phyloP scores from a whole-genome alignment of 768 basidiomycete species.

The Psilocybe subaeruginosa region DNA sequence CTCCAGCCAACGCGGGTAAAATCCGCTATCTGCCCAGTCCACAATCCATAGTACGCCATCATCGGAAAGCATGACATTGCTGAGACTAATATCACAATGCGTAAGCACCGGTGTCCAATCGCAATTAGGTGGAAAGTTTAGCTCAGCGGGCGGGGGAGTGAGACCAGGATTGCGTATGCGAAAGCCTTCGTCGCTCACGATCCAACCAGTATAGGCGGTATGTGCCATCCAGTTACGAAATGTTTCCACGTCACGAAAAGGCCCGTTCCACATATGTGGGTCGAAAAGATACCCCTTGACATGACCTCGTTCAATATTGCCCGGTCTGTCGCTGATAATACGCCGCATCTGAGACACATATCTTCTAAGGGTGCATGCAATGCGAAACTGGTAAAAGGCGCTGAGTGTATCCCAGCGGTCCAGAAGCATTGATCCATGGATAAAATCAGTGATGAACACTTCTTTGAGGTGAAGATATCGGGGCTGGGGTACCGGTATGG shows the following conservation, averaged over 20 bases:
- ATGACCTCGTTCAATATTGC: background rate
- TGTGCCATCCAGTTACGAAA: background rate
- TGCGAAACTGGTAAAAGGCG: slow-evolving; percentile 21
- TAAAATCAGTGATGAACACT: slow-evolving; percentile 27
- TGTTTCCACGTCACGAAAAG: background rate
- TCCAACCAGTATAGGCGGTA: background rate
- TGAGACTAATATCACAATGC: slow-evolving; percentile 29
- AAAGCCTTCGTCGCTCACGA: background rate
- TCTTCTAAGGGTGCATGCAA: slow-evolving; percentile 29
- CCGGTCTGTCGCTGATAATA: slow-evolving; percentile 1
- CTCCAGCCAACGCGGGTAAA: slow-evolving; percentile 32
- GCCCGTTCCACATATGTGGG: background rate
- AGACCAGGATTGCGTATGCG: background rate
- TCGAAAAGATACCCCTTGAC: background rate
- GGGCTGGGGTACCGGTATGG: slow-evolving; percentile 1
- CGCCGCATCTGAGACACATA: slow-evolving; percentile 29
- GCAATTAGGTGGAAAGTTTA: background rate
- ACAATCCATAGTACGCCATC: slow-evolving; percentile 32
- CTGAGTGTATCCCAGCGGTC: slow-evolving; percentile 27
- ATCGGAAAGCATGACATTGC: slow-evolving; percentile 28
- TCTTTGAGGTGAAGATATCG: slow-evolving; percentile 11
- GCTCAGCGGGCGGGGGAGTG: background rate
- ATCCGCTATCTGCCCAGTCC: slow-evolving; percentile 31
- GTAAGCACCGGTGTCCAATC: slow-evolving; percentile 12
- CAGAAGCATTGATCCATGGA: slow-evolving; percentile 25